Evolutionary conservation across 441 rosid species (phyloP).

Genomic region (Pelargonium cotyledonis): DNA sequence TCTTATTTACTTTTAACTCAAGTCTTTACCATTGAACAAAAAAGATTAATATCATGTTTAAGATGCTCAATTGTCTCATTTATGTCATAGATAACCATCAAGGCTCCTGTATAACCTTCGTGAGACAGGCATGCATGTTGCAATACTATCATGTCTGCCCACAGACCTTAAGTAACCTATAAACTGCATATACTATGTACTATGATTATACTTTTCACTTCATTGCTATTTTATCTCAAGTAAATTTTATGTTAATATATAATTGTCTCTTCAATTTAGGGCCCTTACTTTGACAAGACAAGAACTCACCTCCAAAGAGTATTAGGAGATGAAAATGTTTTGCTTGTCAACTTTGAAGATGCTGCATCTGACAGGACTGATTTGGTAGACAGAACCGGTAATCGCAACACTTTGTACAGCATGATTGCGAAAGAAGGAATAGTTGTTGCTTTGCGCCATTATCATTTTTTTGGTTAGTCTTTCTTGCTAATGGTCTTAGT

Average conservation of each 20-base stretch:
- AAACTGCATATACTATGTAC: conserved; percentile 2
- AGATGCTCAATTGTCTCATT: no score
- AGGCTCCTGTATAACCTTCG: no score
- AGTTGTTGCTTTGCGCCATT: conserved; percentile 51
- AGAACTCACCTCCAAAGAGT: conserved; percentile 56
- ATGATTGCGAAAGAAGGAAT: conserved; percentile 51
- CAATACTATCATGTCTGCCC: neutral
- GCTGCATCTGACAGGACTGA: conserved; percentile 13
- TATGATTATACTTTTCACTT: neutral
- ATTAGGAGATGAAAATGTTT: conserved; percentile 72
- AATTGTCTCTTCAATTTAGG: conserved; percentile 34
- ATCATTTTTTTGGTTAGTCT: conserved; percentile 62
- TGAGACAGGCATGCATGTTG: no score
- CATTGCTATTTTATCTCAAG: neutral
- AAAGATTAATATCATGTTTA: no score
- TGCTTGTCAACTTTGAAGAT: conserved; percentile 52
- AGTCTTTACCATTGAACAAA: no score
- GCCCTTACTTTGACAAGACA: conserved; percentile 39
- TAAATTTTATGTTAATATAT: neutral
- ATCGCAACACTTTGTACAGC: conserved; percentile 20
- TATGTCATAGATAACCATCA: no score
- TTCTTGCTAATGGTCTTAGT: conserved; percentile 3
- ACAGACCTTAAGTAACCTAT: conserved; percentile 3
- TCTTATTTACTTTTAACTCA: no score
- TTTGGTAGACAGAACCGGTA: conserved; percentile 6